Base-by-base conservation (phyloP, 768 basidiomycete species). In the Tricholoma terreum region DNA sequence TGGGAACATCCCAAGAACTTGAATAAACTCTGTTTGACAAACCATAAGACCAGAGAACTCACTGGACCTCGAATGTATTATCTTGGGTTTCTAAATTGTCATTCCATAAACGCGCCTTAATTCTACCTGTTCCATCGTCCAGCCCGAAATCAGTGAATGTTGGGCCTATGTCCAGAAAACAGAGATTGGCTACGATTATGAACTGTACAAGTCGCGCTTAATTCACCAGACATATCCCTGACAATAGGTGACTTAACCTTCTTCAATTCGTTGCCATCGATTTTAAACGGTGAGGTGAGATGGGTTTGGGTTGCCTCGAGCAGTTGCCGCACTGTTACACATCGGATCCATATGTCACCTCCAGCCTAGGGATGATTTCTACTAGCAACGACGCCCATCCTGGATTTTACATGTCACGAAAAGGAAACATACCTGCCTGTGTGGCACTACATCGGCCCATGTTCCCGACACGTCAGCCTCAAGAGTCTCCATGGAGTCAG, bases 111-210 rank as follows among this genome's bases (percentile, higher is more conserved):
- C 87, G 82, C 14, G 64, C 69, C 35, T 50, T 63, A 17, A 74
- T 67, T 34, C 56, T 67, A 6, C 71, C 73, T 9, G 72, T 67
- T 42, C 71, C 71, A 54, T 74, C 73, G 50, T 71, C 69, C 11
- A 74, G 74, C 43, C 75, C 69, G 65, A 92, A 91, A 35, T 85
- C 82, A 54, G 80, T 82, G 63, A 93, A 91, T 3, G 91, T 94
- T 5, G 30, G 40, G 87, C 78, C 54, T 87, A 84, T 14, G 72
- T 72, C 57, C 84, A 77, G 34, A 89, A 75, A 24, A 82, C 81
- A n/a, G 81, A 76, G 4, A 94, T 85, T 65, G 85, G 82, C 92
- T 7, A 93, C 85, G 42, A 92, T 64, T 1, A 86, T 83, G 38
- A 94, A 73, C 90, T 93, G 59, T 17, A 27, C 24, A 30, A 9